Evolutionary conservation across 1,284 basidiomycete species (phyloP), one percentile per base, ranked within the genome.

Genomic region (Neonothopanus nambi): DNA sequence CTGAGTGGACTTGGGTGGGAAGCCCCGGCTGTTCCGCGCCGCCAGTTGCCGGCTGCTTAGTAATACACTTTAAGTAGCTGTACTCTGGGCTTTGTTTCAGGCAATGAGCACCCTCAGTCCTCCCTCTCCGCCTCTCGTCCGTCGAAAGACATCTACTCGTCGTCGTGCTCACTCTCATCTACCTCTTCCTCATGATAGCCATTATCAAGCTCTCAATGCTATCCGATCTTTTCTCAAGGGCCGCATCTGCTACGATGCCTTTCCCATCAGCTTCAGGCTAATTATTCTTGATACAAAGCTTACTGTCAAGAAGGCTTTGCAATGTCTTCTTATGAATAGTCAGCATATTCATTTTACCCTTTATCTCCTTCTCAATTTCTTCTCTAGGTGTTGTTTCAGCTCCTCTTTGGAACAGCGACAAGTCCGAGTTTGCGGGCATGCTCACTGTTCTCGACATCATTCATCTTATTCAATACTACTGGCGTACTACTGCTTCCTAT

Each of bases 381-480:
- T 49, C 38, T 55, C 23, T 63, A 96, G 95, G 94, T 58, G 95
- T 99, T 53, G 96, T 99, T 5, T 98, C 96, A 4, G 97, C 97
- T 3, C 96, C 97, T 3, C 77, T 99, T n/a, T 99, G 96, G 92
- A 95, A 96, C 75, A 95, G 93, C 67, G 88, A 93, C 57, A 85
- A 82, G 57, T 94, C 92, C 1, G 83, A 80, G 49, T 98, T 98
- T 64, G 92, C 92, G 3, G 94, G 95, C 57, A 97, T 98, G 94
- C 89, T 97, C 64, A 98, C 95, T 7, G 92, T 97, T 12, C 84
- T 93, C 55, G 95, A 97, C 68, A 93, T 97, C 67, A 96, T 97
- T 57, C 95, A 97, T 68, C 84, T 98, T 57, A 98, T 98, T 58
- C 95, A 98, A 66, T 96, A 94, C 73, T 98, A 97, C 72, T 96